Conservation (phyloP, 2,329 filamentous ascomycete species). For the Ascochyta pisi region DNA sequence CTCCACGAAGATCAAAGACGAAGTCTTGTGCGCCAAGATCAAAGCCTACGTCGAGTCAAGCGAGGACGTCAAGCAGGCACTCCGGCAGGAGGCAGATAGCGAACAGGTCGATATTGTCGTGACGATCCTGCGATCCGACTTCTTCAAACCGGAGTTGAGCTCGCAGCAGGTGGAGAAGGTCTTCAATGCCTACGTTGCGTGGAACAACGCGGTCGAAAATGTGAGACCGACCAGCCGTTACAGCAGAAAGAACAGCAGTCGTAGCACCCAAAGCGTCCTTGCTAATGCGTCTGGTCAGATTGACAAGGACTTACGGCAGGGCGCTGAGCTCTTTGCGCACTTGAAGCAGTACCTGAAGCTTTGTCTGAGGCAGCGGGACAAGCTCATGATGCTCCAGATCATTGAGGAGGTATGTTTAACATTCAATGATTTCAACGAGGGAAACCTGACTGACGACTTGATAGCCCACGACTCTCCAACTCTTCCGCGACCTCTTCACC, state of each 20-base stretch:
- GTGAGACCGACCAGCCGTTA: conserved; percentile 45
- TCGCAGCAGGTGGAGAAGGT: conserved; percentile 80
- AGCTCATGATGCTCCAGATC: conserved; percentile 94
- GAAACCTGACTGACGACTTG: conserved; percentile 24
- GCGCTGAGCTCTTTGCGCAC: conserved; percentile 90
- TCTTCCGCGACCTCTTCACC: conserved; percentile 94
- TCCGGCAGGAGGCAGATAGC: conserved; percentile 74
- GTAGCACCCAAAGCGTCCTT: conserved; percentile 38
- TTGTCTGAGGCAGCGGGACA: conserved; percentile 88
- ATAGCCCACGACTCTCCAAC: conserved; percentile 85
- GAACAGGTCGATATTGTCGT: conserved; percentile 88
- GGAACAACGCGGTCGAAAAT: conserved; percentile 93
- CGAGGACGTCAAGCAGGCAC: conserved; percentile 74
- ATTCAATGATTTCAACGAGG: not conserved
- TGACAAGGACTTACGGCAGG: conserved; percentile 86
- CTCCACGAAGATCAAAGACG: conserved; percentile 76
- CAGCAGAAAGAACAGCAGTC: conserved; percentile 44
- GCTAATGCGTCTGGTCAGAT: conserved; percentile 53
- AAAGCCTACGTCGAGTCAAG: conserved; percentile 78
- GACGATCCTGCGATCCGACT: conserved; percentile 79
- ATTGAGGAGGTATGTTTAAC: conserved; percentile 74
- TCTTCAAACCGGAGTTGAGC: conserved; percentile 73
- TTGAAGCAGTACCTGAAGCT: conserved; percentile 95
- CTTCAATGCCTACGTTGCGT: conserved; percentile 95
- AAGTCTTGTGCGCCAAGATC: conserved; percentile 79